Conservation (phyloP, 805 yeast species). For the Novakomyces olei region DNA sequence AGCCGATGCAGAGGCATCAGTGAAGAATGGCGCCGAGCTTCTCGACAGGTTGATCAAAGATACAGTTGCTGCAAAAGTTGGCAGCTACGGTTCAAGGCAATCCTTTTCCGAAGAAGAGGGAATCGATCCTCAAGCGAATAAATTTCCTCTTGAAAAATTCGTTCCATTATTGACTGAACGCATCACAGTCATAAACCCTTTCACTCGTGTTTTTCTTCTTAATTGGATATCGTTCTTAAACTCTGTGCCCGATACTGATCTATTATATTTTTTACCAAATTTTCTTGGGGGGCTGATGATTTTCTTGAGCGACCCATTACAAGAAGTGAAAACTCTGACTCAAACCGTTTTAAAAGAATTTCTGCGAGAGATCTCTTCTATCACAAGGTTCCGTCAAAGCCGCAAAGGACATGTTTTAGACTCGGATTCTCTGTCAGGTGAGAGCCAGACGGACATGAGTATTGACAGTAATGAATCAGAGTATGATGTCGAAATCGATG, state of each 20-base stretch:
- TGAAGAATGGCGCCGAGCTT: constrained; percentile 85
- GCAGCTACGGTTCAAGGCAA: neutral
- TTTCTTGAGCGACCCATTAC: constrained; percentile 60
- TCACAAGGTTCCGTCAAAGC: constrained; percentile 43
- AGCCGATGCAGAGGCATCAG: constrained; percentile 77
- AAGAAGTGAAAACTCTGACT: constrained; percentile 72
- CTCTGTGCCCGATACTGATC: constrained; percentile 76
- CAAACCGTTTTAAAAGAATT: constrained; percentile 53
- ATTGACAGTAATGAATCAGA: too few relatives aligned
- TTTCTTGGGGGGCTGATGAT: constrained; percentile 65
- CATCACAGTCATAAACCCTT: constrained; percentile 79
- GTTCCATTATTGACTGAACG: constrained; percentile 81
- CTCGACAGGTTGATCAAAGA: constrained; percentile 79
- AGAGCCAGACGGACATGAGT: too few relatives aligned
- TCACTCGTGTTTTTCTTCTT: constrained; percentile 72
- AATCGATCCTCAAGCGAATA: constrained; percentile 16
- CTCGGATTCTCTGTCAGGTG: too few relatives aligned
- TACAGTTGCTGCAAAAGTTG: constrained; percentile 83
- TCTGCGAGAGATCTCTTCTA: constrained; percentile 55
- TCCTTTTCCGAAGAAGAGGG: neutral
- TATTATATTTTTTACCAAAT: constrained; percentile 70
- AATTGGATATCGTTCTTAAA: constrained; percentile 87
- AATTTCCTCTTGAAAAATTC: constrained; percentile 68
- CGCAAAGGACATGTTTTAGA: too few relatives aligned
- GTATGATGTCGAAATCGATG: too few relatives aligned